Evolutionary conservation across 179 eudicot genomes (phyloP), one percentile per base, ranked within the genome.

Genomic region (Amaranthus tricolor): DNA sequence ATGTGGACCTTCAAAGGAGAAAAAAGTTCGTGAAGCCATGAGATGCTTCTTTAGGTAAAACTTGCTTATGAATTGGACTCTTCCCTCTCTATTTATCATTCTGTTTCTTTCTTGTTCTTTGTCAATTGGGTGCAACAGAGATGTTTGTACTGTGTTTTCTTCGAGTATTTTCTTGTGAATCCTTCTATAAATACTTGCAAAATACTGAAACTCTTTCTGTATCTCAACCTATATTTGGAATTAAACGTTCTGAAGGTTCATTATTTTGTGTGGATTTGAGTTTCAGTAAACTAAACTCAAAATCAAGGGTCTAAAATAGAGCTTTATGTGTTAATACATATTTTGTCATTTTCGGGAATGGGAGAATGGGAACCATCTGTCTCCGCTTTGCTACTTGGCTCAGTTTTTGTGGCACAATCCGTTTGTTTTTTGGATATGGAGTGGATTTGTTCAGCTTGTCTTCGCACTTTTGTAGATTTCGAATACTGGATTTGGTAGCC

Each of bases 41-140:
- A 85, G 91, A 74, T 91, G 94, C 84, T 96, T 89, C 88, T 96
- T 93, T 80, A 93, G 97, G 99, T 91, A 75, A 66, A 76, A 64
- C 47, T 66, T 62, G 14, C 15, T 51, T 47, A 62, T 15, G 49
- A 49, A 11, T 50, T 24, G 57, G 9, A 45, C 19, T 66, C 16
- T 2, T 49, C 16, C 52, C 21, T 20, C 45, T 5, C 19, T 20
- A 6, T 19, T 31, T 31, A 4, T n/a, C 3, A 2, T 31, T 31
- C 40, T 31, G 40, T 31, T 31, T 67, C 11, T 9, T 50, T 50
- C 5, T 50, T 66, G 55, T 66, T 48, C 48, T 8, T 43, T 49
- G 49, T 65, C 13, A 65, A 47, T 9, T 48, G 31, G 20, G 53
- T 48, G 70, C 5, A 7, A 66, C 17, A 8, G 6, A 24, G 8